Base-by-base conservation (phyloP, 129 eudicot species). In the Helichrysum umbraculigerum region DNA sequence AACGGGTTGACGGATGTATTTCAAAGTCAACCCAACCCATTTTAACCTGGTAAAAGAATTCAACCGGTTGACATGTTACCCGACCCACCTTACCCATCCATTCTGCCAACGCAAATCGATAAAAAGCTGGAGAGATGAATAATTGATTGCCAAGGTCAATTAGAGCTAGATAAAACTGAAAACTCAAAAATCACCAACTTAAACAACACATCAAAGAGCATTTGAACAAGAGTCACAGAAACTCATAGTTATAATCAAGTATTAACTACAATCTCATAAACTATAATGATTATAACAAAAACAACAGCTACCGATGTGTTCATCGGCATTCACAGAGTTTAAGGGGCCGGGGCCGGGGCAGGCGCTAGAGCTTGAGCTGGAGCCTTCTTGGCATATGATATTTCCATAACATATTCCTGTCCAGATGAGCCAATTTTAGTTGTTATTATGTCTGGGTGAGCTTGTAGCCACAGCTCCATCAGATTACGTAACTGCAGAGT, bases 351-450 rank as follows among this genome's bases (percentile, higher is more conserved):
- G 68, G 19, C 17, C 0, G 70, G 50, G 17, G 28, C 6, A 7
- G 29, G 34, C 3, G 66, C 30, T 20, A 6, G 63, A 20, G 64
- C 29, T 58, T 21, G 60, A 25, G 69, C 44, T 12, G 25, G 56
- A 21, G 83, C 41, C 32, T 80, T 80, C 52, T 80, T 80, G 42
- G 92, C 89, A 68, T 92, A 92, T 9, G 86, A 84, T 71, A 92
- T 74, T 61, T 84, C 85, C 98, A 90, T 88, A 68, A 90, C 86
- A 72, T 87, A 90, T 42, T 92, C 94, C 73, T 90, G 88, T 3
- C 91, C 98, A 12, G 98, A 92, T 25, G 96, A 89, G 60, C 98
- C 98, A 6, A 88, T 81, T 64, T 78, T 81, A 50, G 88, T 83
- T 2, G 89, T 75, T 52, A 88, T 87, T 69, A 73, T 84, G 66